These are phyloP conservation scores for Xylariaceae sp. DNA, from an alignment of 2,329 filamentous ascomycete species.

Conservation along the genomic window DNA sequence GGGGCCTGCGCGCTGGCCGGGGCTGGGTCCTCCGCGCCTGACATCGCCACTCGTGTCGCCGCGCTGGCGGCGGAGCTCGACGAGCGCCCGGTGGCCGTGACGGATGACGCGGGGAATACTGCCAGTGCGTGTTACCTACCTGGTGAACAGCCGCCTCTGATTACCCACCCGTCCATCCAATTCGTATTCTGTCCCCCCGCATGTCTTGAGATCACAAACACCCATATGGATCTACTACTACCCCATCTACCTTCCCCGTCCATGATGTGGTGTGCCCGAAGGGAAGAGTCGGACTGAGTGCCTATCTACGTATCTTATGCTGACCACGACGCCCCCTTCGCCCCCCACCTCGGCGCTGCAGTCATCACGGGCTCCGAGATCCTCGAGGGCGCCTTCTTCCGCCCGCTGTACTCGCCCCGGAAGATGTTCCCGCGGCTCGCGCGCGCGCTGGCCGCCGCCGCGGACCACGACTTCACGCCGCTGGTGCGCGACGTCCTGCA, in stretches of 20 bases:
- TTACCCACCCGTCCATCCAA: too few species aligned
- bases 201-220: too few species aligned
- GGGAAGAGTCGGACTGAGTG: too few species aligned
- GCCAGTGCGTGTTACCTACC: too few species aligned
- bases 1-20: slow-evolving; percentile 26
- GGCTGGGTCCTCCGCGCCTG: slow-evolving; percentile 19
- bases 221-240: too few species aligned
- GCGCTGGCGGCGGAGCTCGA: slow-evolving; percentile 23
- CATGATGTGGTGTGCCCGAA: too few species aligned
- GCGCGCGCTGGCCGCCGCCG: slow-evolving; percentile 15
- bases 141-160: too few species aligned
- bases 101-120: slow-evolving; percentile 13
- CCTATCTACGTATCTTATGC: too few species aligned
- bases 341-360: too few species aligned
- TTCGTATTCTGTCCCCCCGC: too few species aligned
- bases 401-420: slow-evolving; percentile 24
- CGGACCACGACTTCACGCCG: slow-evolving; percentile 22
- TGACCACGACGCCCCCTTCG: too few species aligned
- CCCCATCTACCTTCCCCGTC: too few species aligned
- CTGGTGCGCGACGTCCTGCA: slow-evolving; percentile 4
- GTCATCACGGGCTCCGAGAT: slow-evolving; percentile 28
- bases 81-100: slow-evolving; percentile 17
- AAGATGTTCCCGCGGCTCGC: slow-evolving; percentile 4
- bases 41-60: slow-evolving; percentile 27
- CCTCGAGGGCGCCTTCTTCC: slow-evolving; percentile 16